Percentiles rank a stretch among this genome's conserved stretches.
These are phyloP conservation scores for Lentithecium fluviatile DNA, from an alignment of 495 filamentous ascomycete genomes.

Conservation along the genomic window DNA sequence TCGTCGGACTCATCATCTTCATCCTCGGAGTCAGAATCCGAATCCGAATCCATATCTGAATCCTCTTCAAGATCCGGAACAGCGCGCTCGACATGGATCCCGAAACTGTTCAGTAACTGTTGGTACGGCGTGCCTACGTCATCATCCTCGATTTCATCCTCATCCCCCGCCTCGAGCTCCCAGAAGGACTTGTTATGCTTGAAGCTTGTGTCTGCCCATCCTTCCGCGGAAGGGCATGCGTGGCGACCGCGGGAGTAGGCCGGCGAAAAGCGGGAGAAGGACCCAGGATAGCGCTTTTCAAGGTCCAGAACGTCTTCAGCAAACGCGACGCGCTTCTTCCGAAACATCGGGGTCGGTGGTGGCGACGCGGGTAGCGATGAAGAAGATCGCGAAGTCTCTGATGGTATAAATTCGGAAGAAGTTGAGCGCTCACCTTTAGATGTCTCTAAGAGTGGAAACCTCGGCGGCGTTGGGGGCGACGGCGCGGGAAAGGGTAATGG, in stretches of 20 bases:
- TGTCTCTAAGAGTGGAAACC: background rate
- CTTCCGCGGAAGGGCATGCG: background rate
- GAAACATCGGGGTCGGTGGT: background rate
- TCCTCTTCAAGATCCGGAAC: too few species aligned
- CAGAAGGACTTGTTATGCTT: background rate
- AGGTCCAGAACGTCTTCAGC: background rate
- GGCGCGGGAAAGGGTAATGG: background rate
- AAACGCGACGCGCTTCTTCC: background rate
- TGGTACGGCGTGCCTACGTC: too few species aligned
- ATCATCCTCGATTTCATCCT: too few species aligned
- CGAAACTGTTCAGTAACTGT: too few species aligned
- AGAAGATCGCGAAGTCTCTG: background rate
- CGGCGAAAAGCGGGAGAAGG: background rate
- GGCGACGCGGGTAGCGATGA: background rate
- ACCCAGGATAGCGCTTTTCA: background rate
- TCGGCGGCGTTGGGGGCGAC: background rate
- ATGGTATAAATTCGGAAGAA: background rate
- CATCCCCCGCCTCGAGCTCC: background rate
- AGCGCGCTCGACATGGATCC: too few species aligned
- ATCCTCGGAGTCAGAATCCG: too few species aligned
- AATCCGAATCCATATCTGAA: too few species aligned
- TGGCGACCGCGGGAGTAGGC: background rate
- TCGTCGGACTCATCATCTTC: too few species aligned
- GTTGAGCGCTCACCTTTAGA: background rate
- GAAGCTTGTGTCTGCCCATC: background rate